These are phyloP conservation scores for Beauveria asiatica DNA, from an alignment of 2,329 filamentous ascomycete species.

Conservation along the genomic window DNA sequence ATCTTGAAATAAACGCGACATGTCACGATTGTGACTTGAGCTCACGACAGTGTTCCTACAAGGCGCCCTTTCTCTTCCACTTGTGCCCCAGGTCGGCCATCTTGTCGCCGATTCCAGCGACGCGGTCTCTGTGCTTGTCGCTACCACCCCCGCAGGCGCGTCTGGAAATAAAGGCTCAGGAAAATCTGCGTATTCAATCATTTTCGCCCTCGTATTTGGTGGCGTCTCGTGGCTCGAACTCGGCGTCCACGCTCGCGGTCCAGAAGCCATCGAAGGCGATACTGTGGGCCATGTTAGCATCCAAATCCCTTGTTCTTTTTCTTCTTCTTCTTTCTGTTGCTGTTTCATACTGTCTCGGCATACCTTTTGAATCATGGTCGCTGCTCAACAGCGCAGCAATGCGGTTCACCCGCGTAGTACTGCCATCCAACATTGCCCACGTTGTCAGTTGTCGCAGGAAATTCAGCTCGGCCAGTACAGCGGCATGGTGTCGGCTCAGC, in stretches of 20 bases:
- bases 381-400: background rate
- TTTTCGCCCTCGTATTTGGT: background rate
- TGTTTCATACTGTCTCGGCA: background rate
- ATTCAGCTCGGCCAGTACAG: constrained; percentile 22
- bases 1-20: constrained; percentile 1
- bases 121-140: background rate
- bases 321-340: too few relatives aligned
- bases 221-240: background rate
- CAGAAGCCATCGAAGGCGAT: background rate
- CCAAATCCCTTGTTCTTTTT: background rate
- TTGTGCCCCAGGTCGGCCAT: background rate
- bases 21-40: constrained; percentile 5
- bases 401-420: background rate
- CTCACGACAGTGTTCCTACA: constrained; percentile 1
- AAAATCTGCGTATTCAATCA: constrained; percentile 4
- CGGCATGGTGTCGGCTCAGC: constrained; percentile 20
- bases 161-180: constrained; percentile 1
- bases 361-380: background rate
- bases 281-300: background rate
- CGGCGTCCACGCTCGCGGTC: background rate
- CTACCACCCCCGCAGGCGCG: background rate
- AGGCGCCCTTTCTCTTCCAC: background rate
- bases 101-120: background rate
- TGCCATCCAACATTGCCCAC: background rate
- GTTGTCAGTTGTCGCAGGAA: constrained; percentile 15